A percentile compares a stretch with the other conserved stretches of the same genome.
Conservation (phyloP, 2,329 filamentous ascomycete species). For the Exophiala viscosa region DNA sequence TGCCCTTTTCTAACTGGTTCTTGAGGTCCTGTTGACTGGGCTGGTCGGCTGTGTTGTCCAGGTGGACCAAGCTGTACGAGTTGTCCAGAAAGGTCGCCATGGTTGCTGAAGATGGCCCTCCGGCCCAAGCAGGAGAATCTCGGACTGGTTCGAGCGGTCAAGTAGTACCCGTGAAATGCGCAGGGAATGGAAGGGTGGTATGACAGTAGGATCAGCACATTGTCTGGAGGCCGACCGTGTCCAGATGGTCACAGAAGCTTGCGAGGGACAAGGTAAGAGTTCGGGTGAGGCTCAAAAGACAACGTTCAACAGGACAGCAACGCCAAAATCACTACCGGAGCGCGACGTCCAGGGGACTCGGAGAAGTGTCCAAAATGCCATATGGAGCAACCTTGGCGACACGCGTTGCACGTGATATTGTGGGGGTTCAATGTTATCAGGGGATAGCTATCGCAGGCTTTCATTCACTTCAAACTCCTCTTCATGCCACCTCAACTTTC, state of each 20-base stretch:
- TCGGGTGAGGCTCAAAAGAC: not conserved
- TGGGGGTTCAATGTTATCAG: too few species aligned
- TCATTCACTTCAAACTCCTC: not conserved
- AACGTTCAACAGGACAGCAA: not conserved
- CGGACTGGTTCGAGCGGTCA: not conserved
- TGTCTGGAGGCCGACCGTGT: not conserved
- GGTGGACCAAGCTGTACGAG: constrained; percentile 93
- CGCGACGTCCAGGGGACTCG: constrained; percentile 6
- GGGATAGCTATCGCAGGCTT: not conserved
- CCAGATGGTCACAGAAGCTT: not conserved
- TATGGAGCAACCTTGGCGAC: constrained; percentile 4
- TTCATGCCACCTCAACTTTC: not conserved
- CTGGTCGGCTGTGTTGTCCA: constrained; percentile 94
- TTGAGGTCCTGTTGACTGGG: constrained; percentile 87
- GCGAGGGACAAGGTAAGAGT: not conserved
- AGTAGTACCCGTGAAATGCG: not conserved
- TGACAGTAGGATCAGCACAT: not conserved
- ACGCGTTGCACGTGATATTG: not conserved
- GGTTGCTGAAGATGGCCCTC: constrained; percentile 34
- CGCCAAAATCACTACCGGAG: not conserved
- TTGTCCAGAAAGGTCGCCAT: constrained; percentile 96
- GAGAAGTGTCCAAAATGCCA: constrained; percentile 12
- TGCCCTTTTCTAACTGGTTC: constrained; percentile 89
- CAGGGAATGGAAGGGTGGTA: not conserved
- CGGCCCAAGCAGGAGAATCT: not conserved